Evolutionary conservation across 441 rosid genomes (phyloP).

Genomic region (Adansonia gregorii): DNA sequence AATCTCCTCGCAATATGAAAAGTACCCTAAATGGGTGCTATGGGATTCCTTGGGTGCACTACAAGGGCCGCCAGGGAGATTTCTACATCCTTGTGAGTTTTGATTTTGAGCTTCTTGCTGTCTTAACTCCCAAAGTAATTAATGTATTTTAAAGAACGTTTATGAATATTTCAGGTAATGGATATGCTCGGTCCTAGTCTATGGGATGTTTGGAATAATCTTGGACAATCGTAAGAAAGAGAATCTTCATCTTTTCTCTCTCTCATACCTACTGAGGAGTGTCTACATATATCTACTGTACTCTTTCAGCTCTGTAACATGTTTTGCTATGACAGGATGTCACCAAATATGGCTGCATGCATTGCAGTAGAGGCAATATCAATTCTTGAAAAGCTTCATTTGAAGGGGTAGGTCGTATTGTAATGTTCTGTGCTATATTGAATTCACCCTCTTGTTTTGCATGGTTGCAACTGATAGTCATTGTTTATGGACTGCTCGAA

Average conservation of each 20-base stretch:
- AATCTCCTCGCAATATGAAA: slow-evolving; percentile 30
- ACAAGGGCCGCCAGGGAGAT: slow-evolving; percentile 94
- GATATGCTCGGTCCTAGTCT: slow-evolving; percentile 98
- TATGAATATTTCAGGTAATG: slow-evolving; percentile 74
- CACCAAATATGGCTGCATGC: slow-evolving; percentile 85
- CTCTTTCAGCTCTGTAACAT: slow-evolving; percentile 26
- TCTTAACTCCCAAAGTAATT: slow-evolving; percentile 17
- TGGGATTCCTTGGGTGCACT: slow-evolving; percentile 89
- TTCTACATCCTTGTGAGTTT: slow-evolving; percentile 84
- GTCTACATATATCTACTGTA: background rate
- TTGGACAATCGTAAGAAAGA: slow-evolving; percentile 77
- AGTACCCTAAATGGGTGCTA: slow-evolving; percentile 87
- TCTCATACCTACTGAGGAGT: background rate
- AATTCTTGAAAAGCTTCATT: slow-evolving; percentile 89
- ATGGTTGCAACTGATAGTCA: slow-evolving; percentile 12
- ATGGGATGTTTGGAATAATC: slow-evolving; percentile 94
- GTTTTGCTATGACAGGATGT: slow-evolving; percentile 62
- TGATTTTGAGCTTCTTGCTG: slow-evolving; percentile 23
- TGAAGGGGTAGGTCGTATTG: slow-evolving; percentile 65
- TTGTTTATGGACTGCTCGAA: slow-evolving; percentile 31
- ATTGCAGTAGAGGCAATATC: slow-evolving; percentile 95
- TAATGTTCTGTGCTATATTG: slow-evolving; percentile 5
- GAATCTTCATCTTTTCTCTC: slow-evolving; percentile 17
- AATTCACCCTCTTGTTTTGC: slow-evolving; percentile 11
- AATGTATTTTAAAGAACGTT: slow-evolving; percentile 23